Evolutionary conservation across 257 asterid species (phyloP), one percentile per base, ranked within the genome.

Genomic region (Solanum bukasovii): DNA sequence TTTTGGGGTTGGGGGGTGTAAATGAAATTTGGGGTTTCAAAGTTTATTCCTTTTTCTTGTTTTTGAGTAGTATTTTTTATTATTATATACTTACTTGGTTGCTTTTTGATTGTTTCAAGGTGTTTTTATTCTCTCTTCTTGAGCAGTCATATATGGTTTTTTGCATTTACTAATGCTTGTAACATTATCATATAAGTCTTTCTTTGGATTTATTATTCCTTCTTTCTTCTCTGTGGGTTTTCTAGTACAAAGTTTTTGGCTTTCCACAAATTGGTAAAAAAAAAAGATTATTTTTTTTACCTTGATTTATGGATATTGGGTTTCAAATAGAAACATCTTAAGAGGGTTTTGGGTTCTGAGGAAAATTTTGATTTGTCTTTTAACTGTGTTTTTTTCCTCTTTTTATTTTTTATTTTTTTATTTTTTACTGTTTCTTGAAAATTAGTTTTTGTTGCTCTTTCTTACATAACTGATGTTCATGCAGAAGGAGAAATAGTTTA

Each of bases 91-190:
- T 11, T 67, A 38, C 29, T 86, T 84, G 46, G 78, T 84, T 27
- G 82, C 68, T 86, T 65, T 96, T 94, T 95, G 98, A 93, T 93
- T 92, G 93, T 94, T 95, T 93, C 98, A 93, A 94, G 95, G 94
- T 92, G 91, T 91, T 91, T 93, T 94, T 94, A 92, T 93, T 96
- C 95, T 93, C 95, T 93, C 93, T 95, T 94, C 95, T 95, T 93
- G 96, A 95, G 99, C 98, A 93, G 98, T 95, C 95, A 90, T 93
- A 90, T 91, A 92, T 93, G 82, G 94, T 90, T 94, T 94, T 93
- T 93, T 93, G 87, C 96, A 92, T 91, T 93, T 91, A 94, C 92
- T 93, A 89, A 88, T 88, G 91, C 92, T 90, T 86, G 87, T 89
- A 59, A 91, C 88, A 46, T 87, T 86, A 71, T 49, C 88, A 20